phyloP scores from a whole-genome alignment of 345 rosid species.

The Turritis glabra region DNA sequence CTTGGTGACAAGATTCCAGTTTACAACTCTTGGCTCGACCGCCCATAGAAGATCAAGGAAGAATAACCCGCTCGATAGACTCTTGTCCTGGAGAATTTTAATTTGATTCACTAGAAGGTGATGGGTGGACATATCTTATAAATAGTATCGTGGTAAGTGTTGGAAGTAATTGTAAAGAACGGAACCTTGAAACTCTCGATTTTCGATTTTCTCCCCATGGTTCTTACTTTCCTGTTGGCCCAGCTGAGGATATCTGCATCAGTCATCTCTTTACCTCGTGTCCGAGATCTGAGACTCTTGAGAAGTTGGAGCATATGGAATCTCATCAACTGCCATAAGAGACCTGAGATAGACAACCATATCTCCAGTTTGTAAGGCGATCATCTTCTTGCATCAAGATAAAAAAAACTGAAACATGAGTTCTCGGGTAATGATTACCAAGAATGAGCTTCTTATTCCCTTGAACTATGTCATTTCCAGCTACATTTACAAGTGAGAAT shows the following conservation, averaged over 20 bases:
- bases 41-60: slow-evolving; percentile 88
- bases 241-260: slow-evolving; percentile 79
- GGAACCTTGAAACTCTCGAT: slow-evolving; percentile 81
- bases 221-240: slow-evolving; percentile 72
- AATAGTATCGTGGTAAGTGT: neutral
- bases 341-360: slow-evolving; percentile 58
- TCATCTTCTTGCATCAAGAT: slow-evolving; percentile 8
- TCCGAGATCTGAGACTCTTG: slow-evolving; percentile 72
- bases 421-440: slow-evolving; percentile 48
- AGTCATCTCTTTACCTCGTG: slow-evolving; percentile 76
- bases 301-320: slow-evolving; percentile 86
- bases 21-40: slow-evolving; percentile 94
- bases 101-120: slow-evolving; percentile 3
- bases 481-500: slow-evolving; percentile 84
- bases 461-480: slow-evolving; percentile 89
- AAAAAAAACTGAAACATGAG: neutral
- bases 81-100: slow-evolving; percentile 64
- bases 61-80: slow-evolving; percentile 72
- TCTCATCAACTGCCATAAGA: slow-evolving; percentile 94
- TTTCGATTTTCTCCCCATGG: slow-evolving; percentile 58
- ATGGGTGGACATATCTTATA: neutral
- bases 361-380: neutral
- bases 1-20: slow-evolving; percentile 95
- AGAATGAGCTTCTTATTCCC: slow-evolving; percentile 97
- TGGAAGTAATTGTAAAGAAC: slow-evolving; percentile 12